phyloP scores from a whole-genome alignment of 176 grass and related monocot species.

The Melocanna baccifera region DNA sequence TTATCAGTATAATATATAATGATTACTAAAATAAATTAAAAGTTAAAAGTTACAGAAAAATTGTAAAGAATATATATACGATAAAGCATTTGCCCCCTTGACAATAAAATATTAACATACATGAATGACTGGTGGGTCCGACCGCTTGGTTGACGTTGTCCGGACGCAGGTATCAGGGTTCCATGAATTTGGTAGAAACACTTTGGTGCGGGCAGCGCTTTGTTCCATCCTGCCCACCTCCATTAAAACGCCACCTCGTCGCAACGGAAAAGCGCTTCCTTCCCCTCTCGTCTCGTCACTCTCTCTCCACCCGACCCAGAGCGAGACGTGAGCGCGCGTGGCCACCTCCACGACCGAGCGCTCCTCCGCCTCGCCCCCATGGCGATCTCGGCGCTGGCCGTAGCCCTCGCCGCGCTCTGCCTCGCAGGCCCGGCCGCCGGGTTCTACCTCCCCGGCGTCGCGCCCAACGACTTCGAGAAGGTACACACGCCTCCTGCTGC shows the following conservation, averaged over 20 bases:
- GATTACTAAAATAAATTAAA: no score
- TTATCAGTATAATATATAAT: no score
- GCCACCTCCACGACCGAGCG: not conserved
- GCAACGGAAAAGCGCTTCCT: slow-evolving; percentile 22
- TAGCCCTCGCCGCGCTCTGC: slow-evolving; percentile 40
- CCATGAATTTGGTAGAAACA: fast-evolving
- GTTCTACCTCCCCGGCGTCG: slow-evolving; percentile 88
- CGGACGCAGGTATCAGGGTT: not conserved
- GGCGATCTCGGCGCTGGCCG: slow-evolving; percentile 43
- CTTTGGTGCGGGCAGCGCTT: not conserved
- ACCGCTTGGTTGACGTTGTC: fast-evolving
- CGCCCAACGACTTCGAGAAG: slow-evolving; percentile 83
- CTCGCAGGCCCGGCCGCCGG: slow-evolving; percentile 35
- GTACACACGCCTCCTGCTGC: not conserved
- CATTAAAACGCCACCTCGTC: slow-evolving; percentile 38
- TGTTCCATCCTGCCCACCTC: not conserved
- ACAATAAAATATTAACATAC: not conserved
- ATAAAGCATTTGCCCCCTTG: no score
- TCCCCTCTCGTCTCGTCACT: not conserved
- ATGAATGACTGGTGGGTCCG: not conserved
- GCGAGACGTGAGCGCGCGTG: slow-evolving; percentile 16
- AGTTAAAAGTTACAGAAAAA: no score
- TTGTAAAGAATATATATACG: no score
- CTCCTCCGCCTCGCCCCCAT: slow-evolving; percentile 20
- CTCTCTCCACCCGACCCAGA: not conserved